Evolutionary conservation across 495 filamentous ascomycete genomes (phyloP), one percentile per base, ranked within the genome.

Genomic region (Aspergillus heteromorphus): DNA sequence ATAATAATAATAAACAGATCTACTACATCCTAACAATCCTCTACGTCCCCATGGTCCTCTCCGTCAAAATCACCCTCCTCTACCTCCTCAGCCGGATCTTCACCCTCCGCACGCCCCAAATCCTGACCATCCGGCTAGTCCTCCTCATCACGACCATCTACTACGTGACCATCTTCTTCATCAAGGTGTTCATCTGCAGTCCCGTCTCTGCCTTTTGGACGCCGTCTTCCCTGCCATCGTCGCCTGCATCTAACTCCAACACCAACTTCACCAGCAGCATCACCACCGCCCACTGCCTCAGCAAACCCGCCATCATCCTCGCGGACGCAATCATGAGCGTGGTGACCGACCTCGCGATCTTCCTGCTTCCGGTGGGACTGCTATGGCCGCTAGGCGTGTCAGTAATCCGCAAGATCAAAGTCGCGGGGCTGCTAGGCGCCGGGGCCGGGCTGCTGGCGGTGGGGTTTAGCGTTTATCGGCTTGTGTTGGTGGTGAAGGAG

Each of bases 401-500:
- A 16, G 25, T 57, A 3, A 45, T 45, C 21, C 68, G 67, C 56
- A 70, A 69, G 45, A 2, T 72, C 4, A 60, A 57, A 18, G 57
- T 71, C 3, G 55, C 65, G 8, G 56, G 53, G 5, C 52, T 73
- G 25, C 51, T 75, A 13, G 59, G 66, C 5, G 62, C 66, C 0
- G 71, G 70, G 13, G 64, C 69, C n/a, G n/a, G n/a, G n/a, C n/a
- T n/a, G 2, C 34, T 69, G 23, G 70, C 68, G 1, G 66, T 64
- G 4, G 65, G 51, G 9, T 65, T 64, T 30, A 73, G 67, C 59
- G 53, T 72, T 19, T 65, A 61, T 27, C 62, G 71, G 2, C 42
- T 73, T 19, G 55, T 64, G 11, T 59, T 71, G 16, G 62, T 68
- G 48, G 51, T 54, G 9, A 34, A 49, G 3, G 42, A 45, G 20